phyloP scores from a whole-genome alignment of 2,329 filamentous ascomycete species.

The Thielaviopsis ethacetica region DNA sequence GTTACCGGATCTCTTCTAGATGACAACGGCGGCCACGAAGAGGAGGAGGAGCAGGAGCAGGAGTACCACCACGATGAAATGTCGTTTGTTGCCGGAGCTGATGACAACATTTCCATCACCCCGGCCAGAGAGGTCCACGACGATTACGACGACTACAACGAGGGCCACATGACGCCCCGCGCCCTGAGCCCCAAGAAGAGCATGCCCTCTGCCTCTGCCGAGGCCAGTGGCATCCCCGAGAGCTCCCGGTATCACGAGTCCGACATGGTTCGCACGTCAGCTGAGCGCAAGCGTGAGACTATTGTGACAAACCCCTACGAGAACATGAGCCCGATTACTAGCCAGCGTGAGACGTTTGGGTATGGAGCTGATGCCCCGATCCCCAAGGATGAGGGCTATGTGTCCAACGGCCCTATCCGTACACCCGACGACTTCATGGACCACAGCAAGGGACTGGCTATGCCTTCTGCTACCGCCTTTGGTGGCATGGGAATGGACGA shows the following conservation, averaged over 20 bases:
- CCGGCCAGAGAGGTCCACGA: constrained; percentile 1
- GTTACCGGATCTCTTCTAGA: constrained; percentile 71
- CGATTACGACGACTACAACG: constrained; percentile 1
- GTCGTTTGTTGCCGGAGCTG: constrained; percentile 9
- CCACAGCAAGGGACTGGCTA: constrained; percentile 29
- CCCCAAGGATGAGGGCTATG: constrained; percentile 66
- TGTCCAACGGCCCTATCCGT: constrained; percentile 52
- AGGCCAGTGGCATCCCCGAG: not conserved
- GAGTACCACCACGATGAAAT: not conserved
- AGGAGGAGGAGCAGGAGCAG: too few relatives aligned
- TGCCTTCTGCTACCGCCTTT: constrained; percentile 16
- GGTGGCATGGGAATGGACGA: constrained; percentile 36
- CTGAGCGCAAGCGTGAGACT: constrained; percentile 48
- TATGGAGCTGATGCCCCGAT: constrained; percentile 1
- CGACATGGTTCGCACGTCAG: constrained; percentile 28
- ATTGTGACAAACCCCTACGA: constrained; percentile 52
- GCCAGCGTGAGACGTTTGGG: constrained; percentile 35
- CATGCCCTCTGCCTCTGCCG: not conserved
- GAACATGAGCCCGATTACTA: constrained; percentile 44
- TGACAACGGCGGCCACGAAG: constrained; percentile 13
- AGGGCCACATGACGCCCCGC: constrained; percentile 33
- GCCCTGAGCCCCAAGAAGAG: constrained; percentile 11
- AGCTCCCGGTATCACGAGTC: not conserved
- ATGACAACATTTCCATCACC: constrained; percentile 9
- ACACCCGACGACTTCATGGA: constrained; percentile 37